These are phyloP conservation scores for Venturia pyrina DNA, from an alignment of 2,329 filamentous ascomycete species.

Conservation along the genomic window DNA sequence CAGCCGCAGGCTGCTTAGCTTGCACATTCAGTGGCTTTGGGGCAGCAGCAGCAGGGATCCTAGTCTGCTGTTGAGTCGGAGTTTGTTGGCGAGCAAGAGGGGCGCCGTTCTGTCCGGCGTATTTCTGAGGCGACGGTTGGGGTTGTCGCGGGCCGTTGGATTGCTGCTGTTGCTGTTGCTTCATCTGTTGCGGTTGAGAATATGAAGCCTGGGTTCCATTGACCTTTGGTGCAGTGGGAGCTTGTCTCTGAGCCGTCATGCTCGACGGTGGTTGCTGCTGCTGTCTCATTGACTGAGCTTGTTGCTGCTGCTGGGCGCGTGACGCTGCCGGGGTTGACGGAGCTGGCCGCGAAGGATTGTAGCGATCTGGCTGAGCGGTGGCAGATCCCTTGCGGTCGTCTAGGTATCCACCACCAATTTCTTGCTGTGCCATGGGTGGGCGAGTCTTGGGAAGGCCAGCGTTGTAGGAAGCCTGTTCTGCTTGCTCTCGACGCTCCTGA, in stretches of 20 bases:
- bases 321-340: slow-evolving; percentile 60
- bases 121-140: slow-evolving; percentile 8
- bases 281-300: slow-evolving; percentile 8
- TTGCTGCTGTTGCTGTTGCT: slow-evolving; percentile 1
- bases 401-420: slow-evolving; percentile 60
- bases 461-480: slow-evolving; percentile 82
- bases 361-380: slow-evolving; percentile 49
- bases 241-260: slow-evolving; percentile 63
- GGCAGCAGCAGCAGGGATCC: slow-evolving; percentile 32
- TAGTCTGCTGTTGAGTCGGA: slow-evolving; percentile 7
- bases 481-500: slow-evolving; percentile 40
- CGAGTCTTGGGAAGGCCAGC: slow-evolving; percentile 76
- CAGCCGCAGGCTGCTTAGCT: slow-evolving; percentile 34
- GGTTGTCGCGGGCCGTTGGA: slow-evolving; percentile 13
- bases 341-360: slow-evolving; percentile 76
- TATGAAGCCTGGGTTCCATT: slow-evolving; percentile 21
- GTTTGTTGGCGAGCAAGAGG: slow-evolving; percentile 6
- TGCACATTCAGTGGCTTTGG: slow-evolving; percentile 46
- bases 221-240: slow-evolving; percentile 58
- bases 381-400: slow-evolving; percentile 35
- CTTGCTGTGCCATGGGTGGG: slow-evolving; percentile 75
- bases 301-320: slow-evolving; percentile 18
- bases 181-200: slow-evolving; percentile 5
- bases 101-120: background rate
- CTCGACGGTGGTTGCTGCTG: slow-evolving; percentile 20